These are phyloP conservation scores for Lojkania enalia DNA, from an alignment of 2,329 filamentous ascomycete genomes.

Conservation along the genomic window DNA sequence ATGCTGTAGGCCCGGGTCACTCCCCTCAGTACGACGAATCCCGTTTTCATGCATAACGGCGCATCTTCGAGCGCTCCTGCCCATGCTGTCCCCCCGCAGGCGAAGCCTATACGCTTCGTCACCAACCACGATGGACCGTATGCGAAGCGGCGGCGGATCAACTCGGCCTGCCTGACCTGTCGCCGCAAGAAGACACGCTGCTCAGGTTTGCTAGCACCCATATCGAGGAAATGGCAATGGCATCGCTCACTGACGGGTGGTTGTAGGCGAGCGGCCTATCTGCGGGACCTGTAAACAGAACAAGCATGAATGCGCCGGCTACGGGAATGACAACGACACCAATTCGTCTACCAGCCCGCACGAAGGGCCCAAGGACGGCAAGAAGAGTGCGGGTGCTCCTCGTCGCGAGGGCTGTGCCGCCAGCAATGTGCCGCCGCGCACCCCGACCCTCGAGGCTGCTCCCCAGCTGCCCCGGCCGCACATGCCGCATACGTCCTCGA, in stretches of 20 bases:
- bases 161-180: slow-evolving; percentile 52
- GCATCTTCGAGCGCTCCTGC: slow-evolving; percentile 31
- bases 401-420: slow-evolving; percentile 23
- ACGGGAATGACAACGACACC: slow-evolving; percentile 42
- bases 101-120: slow-evolving; percentile 48
- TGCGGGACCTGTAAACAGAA: slow-evolving; percentile 54
- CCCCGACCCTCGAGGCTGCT: slow-evolving; percentile 25
- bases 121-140: slow-evolving; percentile 48
- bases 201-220: slow-evolving; percentile 41
- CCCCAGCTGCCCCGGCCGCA: slow-evolving; percentile 32
- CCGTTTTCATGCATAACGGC: slow-evolving; percentile 40
- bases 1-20: slow-evolving; percentile 6
- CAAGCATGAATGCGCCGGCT: slow-evolving; percentile 53
- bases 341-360: slow-evolving; percentile 13
- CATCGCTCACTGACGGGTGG: slow-evolving; percentile 3
- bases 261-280: slow-evolving; percentile 42
- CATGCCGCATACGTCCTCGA: slow-evolving; percentile 24
- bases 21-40: slow-evolving; percentile 14
- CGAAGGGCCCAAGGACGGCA: slow-evolving; percentile 21
- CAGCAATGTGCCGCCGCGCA: slow-evolving; percentile 14
- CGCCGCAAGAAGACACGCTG: slow-evolving; percentile 56
- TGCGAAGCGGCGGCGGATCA: slow-evolving; percentile 47
- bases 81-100: slow-evolving; percentile 33
- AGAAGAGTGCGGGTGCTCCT: slow-evolving; percentile 24
- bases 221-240: background rate